Evolutionary conservation across 495 filamentous ascomycete species (phyloP), one percentile per base, ranked within the genome.

Genomic region (Daldinia childiae): DNA sequence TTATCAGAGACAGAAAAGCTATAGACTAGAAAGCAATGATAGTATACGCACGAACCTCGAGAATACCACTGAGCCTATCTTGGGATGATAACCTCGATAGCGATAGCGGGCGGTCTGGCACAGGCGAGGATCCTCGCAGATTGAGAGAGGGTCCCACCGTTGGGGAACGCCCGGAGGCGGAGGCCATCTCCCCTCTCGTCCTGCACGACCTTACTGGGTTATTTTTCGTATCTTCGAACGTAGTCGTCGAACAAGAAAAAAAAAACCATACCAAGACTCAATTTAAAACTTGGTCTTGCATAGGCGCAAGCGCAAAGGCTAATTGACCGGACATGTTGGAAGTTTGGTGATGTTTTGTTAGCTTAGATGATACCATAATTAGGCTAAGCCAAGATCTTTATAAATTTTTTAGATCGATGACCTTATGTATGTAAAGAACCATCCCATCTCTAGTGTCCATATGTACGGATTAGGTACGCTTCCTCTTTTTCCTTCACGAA

Each of bases 1-100:
- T 29, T 52, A 36, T 21, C 17, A 26, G 29, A 29, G 15, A 24
- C 32, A 4, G 17, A 58, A 51, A 29, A 56, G 34, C 39, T 7
- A 21, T 4, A 36, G 14, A 43, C 30, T 21, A 56, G 12, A 58
- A 41, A 11, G 30, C 24, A 57, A 63, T 36, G 50, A 41, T 27
- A 51, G 29, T 58, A 60, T 59, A 48, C 58, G 27, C 21, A 69
- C 76, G 68, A 68, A 84, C 82, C 81, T 84, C 77, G 62, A 84
- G 81, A 72, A 84, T 83, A 14, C 76, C 73, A 62, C 76, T 77
- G 62, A 84, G 66, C 38, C 82, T 78, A 17, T 82, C 78, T 48
- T 82, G 78, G 12, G 80, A 77, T 9, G 81, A 80, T 62, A 63
- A 66, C 26, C 76, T 68, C 51, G 66, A 69, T 26, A 68, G 61